These are phyloP conservation scores for Ligustrum vulgare DNA, from an alignment of 257 asterid species.

Conservation along the genomic window DNA sequence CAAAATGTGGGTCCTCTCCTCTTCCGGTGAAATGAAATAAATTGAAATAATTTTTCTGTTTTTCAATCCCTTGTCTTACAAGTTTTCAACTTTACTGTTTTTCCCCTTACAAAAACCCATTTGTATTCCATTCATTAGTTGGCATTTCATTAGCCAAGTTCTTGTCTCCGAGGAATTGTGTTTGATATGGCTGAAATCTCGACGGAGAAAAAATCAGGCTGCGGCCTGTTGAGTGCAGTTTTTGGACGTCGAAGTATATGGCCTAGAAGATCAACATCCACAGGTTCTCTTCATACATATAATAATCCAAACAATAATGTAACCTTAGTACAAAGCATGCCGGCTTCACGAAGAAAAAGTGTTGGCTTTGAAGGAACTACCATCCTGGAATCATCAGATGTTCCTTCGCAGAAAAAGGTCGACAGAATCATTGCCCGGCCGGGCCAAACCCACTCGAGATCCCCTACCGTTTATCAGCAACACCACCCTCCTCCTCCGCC, in stretches of 20 bases:
- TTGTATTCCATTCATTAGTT: not conserved
- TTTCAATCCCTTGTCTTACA: constrained; percentile 13
- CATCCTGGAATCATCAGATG: constrained; percentile 16
- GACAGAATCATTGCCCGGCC: constrained; percentile 72
- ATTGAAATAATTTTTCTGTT: constrained; percentile 5
- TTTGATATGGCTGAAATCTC: constrained; percentile 61
- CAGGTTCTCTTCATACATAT: constrained; percentile 44
- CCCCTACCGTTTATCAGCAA: constrained; percentile 36
- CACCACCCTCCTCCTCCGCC: constrained; percentile 18
- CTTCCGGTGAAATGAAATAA: not conserved
- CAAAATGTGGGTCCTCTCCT: not conserved
- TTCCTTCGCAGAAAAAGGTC: constrained; percentile 10
- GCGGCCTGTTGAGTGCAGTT: constrained; percentile 68
- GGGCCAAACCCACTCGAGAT: constrained; percentile 46
- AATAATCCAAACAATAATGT: constrained; percentile 21
- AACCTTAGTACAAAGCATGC: constrained; percentile 38
- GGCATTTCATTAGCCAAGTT: not conserved
- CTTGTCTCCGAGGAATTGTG: not conserved
- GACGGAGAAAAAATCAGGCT: constrained; percentile 69
- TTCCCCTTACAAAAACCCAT: constrained; percentile 20
- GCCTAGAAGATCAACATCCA: constrained; percentile 54
- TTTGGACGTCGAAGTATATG: constrained; percentile 63
- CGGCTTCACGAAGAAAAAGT: constrained; percentile 27
- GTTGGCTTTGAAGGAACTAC: constrained; percentile 28
- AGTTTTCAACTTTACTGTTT: constrained; percentile 14